phyloP scores from a whole-genome alignment of 2,329 filamentous ascomycete species.

The Tolypocladium tropicale region DNA sequence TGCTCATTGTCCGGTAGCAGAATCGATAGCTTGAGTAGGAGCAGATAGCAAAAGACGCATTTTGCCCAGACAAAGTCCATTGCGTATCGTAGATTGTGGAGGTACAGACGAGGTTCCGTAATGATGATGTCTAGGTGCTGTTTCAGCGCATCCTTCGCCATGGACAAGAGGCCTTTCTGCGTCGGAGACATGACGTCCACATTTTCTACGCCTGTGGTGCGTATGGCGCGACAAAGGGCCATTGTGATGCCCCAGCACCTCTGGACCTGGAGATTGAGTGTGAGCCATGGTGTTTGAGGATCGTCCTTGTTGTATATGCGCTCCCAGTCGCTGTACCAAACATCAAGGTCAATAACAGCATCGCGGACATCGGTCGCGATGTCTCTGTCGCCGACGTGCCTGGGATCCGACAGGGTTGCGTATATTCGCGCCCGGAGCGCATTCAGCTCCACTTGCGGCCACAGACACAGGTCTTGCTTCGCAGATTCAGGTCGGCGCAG shows the following conservation, averaged over 20 bases:
- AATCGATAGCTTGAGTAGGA: slow-evolving; percentile 41
- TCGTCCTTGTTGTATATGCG: slow-evolving; percentile 12
- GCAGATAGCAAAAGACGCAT: slow-evolving; percentile 44
- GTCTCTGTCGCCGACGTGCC: slow-evolving; percentile 19
- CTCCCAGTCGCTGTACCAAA: slow-evolving; percentile 34
- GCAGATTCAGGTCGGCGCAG: slow-evolving; percentile 31
- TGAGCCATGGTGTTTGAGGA: slow-evolving; percentile 18
- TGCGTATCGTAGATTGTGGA: slow-evolving; percentile 39
- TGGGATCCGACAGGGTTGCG: slow-evolving; percentile 17
- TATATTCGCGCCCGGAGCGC: slow-evolving; percentile 23
- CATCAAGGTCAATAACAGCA: slow-evolving; percentile 34
- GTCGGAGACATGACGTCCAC: slow-evolving; percentile 33
- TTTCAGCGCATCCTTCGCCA: slow-evolving; percentile 39
- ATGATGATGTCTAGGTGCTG: slow-evolving; percentile 39
- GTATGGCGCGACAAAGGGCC: slow-evolving; percentile 38
- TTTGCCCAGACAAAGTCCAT: slow-evolving; percentile 52
- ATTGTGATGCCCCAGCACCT: slow-evolving; percentile 43
- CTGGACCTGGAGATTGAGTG: slow-evolving; percentile 38
- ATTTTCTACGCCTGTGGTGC: slow-evolving; percentile 20
- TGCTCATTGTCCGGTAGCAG: slow-evolving; percentile 30
- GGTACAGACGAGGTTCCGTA: slow-evolving; percentile 32
- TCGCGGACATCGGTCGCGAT: slow-evolving; percentile 30
- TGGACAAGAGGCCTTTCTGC: slow-evolving; percentile 35
- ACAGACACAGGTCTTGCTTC: slow-evolving; percentile 37
- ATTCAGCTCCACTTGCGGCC: slow-evolving; percentile 38